Base-by-base conservation (phyloP, 2,329 filamentous ascomycete genomes). In the Colletotrichum phormii region DNA sequence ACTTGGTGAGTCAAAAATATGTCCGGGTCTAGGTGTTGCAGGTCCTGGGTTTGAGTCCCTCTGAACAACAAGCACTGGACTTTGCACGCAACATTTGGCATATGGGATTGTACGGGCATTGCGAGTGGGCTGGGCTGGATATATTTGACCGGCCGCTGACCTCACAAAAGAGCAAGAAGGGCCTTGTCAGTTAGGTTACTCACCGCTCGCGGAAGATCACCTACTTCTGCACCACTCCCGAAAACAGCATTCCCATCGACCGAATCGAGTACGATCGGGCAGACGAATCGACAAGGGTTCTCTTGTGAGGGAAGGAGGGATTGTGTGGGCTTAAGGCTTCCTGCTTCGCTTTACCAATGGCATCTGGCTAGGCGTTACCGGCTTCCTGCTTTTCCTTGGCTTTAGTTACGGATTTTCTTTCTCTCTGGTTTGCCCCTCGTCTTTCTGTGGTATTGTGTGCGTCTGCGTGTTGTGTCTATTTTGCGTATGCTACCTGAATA, bases 1-100 rank as follows among this genome's bases (percentile, higher is more conserved):
- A 97, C 81, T 80, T 91, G 77, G 88, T 88, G 81, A 81, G 61
- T 72, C 54, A 58, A 54, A 57, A 55, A 46, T 59, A 64, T 49
- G 33, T 72, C 31, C 64, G 69, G 37, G 26, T 53, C 24, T 74
- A 64, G 46, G n/a, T 62, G 51, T 22, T 29, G 53, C 15, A 24
- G 49, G 59, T 49, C 35, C 18, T 59, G 31, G 33, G 33, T 46
- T 64, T 55, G 49, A 13, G n/a, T n/a, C 5, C 24, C 22, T 59
- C 49, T 24, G 42, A 58, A 66, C 69, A 18, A 42, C 24, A 42
- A 46, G 42, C 42, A 49, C 42, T 49, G 42, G 42, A 18, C 15
- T 49, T 49, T 49, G 42, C 42, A 8, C 42, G 18, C 42, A 49
- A 49, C 18, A 9, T 49, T n/a, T 22, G 11, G 33, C 42, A 49